These are phyloP conservation scores for Lathyrus tuberosus DNA, from an alignment of 306 rosid species.

Conservation along the genomic window DNA sequence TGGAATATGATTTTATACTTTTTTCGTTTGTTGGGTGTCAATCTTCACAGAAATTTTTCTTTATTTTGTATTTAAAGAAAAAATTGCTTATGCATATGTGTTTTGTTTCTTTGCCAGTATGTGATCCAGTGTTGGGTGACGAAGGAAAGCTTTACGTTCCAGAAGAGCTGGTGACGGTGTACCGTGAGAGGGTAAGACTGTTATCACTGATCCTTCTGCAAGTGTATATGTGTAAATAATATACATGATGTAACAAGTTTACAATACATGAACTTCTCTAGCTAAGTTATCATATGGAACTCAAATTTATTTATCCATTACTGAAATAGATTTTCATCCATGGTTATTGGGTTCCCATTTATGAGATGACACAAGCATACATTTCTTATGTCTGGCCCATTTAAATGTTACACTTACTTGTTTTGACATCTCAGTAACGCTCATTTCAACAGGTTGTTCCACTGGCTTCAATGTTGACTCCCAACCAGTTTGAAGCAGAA, in stretches of 20 bases:
- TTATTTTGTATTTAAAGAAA: constrained; percentile 18
- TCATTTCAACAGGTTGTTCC: constrained; percentile 74
- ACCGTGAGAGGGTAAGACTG: constrained; percentile 82
- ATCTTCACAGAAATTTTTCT: not conserved
- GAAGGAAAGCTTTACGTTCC: constrained; percentile 97
- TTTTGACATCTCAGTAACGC: constrained; percentile 40
- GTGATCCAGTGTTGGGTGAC: constrained; percentile 99
- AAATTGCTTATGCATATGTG: constrained; percentile 1
- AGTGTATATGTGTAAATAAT: constrained; percentile 20
- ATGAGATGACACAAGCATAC: constrained; percentile 9
- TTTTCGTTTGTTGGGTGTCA: constrained; percentile 8
- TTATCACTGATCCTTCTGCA: constrained; percentile 14
- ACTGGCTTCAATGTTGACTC: constrained; percentile 94
- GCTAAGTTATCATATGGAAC: constrained; percentile 17
- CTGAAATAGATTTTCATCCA: constrained; percentile 24
- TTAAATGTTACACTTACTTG: constrained; percentile 29
- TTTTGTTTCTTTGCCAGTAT: constrained; percentile 59
- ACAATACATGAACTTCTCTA: constrained; percentile 34
- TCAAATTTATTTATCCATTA: constrained; percentile 12
- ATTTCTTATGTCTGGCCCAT: constrained; percentile 22
- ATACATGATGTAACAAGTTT: constrained; percentile 16
- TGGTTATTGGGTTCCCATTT: constrained; percentile 2
- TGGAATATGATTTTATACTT: constrained; percentile 15
- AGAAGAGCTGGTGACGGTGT: constrained; percentile 75
- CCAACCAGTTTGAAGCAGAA: constrained; percentile 98